These are phyloP conservation scores for Fusarium heterosporum DNA, from an alignment of 2,329 filamentous ascomycete species.

Conservation along the genomic window DNA sequence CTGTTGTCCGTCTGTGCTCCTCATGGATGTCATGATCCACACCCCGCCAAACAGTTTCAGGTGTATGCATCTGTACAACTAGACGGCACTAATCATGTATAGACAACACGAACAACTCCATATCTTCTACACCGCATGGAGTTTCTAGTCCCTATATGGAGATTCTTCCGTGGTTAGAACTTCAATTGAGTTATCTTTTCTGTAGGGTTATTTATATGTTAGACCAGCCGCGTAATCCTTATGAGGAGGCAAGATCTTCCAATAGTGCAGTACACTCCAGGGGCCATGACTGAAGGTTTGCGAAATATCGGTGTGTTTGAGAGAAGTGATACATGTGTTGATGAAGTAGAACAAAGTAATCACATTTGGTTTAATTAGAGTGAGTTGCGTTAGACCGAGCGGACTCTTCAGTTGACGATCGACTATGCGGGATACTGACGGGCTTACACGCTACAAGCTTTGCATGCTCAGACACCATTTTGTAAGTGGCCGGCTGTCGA, in stretches of 20 bases:
- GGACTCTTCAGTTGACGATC: neutral
- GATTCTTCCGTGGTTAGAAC: conserved; percentile 10
- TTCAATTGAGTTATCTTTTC: conserved; percentile 4
- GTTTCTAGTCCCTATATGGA: conserved; percentile 16
- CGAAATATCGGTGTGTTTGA: neutral
- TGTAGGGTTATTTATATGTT: neutral
- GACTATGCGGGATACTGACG: no score
- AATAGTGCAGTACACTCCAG: neutral
- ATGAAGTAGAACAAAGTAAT: no score
- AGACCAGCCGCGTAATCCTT: conserved; percentile 4
- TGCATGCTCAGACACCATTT: neutral
- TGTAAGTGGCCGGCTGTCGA: neutral
- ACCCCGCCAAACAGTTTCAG: conserved; percentile 39
- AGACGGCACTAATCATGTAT: conserved; percentile 10
- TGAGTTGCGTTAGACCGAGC: neutral
- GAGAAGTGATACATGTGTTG: neutral
- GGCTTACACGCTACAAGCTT: neutral
- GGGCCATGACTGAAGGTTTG: neutral
- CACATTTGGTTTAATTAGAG: neutral
- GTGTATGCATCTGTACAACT: conserved; percentile 28
- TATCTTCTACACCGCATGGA: conserved; percentile 20
- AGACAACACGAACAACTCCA: conserved; percentile 25
- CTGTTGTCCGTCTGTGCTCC: conserved; percentile 35
- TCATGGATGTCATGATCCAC: conserved; percentile 24
- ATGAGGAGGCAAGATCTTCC: neutral